phyloP scores from a whole-genome alignment of 768 basidiomycete genomes.

The Boletus huronensis region DNA sequence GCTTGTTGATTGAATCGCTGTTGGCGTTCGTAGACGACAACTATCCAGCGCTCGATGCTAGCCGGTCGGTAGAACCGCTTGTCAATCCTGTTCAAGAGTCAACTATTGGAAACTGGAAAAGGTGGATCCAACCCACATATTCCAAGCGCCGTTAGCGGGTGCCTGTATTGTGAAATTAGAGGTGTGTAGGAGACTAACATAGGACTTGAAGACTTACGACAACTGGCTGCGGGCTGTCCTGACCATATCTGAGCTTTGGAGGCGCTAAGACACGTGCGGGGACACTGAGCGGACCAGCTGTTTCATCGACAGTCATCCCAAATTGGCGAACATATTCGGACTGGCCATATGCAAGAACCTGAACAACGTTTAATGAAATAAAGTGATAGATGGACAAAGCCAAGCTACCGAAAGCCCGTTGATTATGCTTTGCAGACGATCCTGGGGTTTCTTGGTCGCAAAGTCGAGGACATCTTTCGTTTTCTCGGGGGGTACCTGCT shows the following conservation, averaged over 20 bases:
- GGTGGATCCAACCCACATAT: constrained; percentile 48
- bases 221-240: constrained; percentile 49
- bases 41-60: constrained; percentile 53
- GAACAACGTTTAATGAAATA: not conserved
- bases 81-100: constrained; percentile 50
- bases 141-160: constrained; percentile 72
- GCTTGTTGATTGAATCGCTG: constrained; percentile 50
- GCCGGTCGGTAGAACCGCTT: constrained; percentile 63
- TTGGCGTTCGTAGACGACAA: constrained; percentile 64
- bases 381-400: not conserved
- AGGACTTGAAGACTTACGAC: constrained; percentile 42
- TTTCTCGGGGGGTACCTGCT: constrained; percentile 66
- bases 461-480: constrained; percentile 62
- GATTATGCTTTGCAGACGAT: constrained; percentile 53
- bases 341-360: constrained; percentile 67
- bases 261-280: constrained; percentile 61
- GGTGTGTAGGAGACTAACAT: not conserved
- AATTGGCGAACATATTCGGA: constrained; percentile 74
- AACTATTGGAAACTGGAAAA: not conserved
- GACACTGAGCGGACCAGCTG: constrained; percentile 50
- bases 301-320: constrained; percentile 58
- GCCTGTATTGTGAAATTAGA: constrained; percentile 34
- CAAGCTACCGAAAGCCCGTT: constrained; percentile 49
- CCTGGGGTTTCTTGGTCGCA: constrained; percentile 58
- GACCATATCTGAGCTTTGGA: constrained; percentile 66